These are phyloP conservation scores for Trypanosoma rangeli DNA, from an alignment of 208 protist species.

Conservation along the genomic window DNA sequence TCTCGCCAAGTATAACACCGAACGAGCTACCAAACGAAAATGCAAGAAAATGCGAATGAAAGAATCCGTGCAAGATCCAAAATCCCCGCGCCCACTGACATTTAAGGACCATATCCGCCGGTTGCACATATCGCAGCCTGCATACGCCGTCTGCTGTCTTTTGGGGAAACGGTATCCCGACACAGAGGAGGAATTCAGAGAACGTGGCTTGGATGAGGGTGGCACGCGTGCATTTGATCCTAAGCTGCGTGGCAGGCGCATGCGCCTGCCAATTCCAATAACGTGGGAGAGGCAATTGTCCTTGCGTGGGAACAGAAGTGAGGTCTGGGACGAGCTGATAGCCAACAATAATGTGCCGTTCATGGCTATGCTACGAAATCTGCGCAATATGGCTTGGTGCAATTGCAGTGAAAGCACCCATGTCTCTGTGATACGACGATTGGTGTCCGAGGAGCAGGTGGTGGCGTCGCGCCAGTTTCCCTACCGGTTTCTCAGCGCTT, in stretches of 20 bases:
- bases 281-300: slow-evolving; percentile 94
- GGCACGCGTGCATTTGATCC: slow-evolving; percentile 64
- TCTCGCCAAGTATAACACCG: slow-evolving; percentile 95
- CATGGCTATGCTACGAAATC: slow-evolving; percentile 95
- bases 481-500: slow-evolving; percentile 93
- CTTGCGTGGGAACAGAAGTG: slow-evolving; percentile 79
- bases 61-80: background rate
- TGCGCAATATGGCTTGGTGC: slow-evolving; percentile 93
- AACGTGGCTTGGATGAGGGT: slow-evolving; percentile 30
- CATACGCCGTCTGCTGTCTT: slow-evolving; percentile 87
- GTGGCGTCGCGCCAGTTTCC: slow-evolving; percentile 87
- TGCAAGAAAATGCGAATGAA: background rate
- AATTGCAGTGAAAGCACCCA: slow-evolving; percentile 65
- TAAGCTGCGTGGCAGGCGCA: slow-evolving; percentile 76
- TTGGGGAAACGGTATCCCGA: slow-evolving; percentile 93
- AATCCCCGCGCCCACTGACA: slow-evolving; percentile 35
- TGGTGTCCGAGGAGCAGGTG: slow-evolving; percentile 71
- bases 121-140: slow-evolving; percentile 84
- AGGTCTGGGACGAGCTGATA: slow-evolving; percentile 93
- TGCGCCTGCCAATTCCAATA: slow-evolving; percentile 87
- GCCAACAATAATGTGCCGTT: slow-evolving; percentile 85
- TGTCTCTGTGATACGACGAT: slow-evolving; percentile 33
- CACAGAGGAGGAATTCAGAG: slow-evolving; percentile 65
- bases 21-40: slow-evolving; percentile 49
- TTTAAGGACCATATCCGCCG: slow-evolving; percentile 78